These are phyloP conservation scores for Rubia peregrina DNA, from an alignment of 305 asterid species.

Conservation along the genomic window DNA sequence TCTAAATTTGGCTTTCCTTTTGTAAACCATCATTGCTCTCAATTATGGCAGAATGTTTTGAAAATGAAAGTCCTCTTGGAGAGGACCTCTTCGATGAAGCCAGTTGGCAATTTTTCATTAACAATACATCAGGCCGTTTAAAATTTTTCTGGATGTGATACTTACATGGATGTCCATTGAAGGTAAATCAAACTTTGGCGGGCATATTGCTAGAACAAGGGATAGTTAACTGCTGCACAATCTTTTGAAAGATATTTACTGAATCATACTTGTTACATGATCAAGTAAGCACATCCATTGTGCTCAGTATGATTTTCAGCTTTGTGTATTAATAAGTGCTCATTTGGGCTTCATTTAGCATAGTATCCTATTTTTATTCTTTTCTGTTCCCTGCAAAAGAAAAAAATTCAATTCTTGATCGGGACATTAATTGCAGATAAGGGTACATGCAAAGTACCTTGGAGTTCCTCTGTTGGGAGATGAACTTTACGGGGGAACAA, in stretches of 20 bases:
- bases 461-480: slow-evolving; percentile 90
- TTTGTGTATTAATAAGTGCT: background rate
- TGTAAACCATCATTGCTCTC: background rate
- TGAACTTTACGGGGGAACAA: slow-evolving; percentile 88
- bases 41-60: background rate
- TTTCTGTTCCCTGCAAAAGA: background rate
- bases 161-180: background rate
- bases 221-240: background rate
- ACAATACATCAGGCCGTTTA: background rate
- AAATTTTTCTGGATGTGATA: background rate
- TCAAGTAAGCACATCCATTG: background rate
- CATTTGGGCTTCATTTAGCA: background rate
- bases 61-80: background rate
- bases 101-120: background rate
- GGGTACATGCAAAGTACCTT: slow-evolving; percentile 91
- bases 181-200: background rate
- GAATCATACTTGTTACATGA: background rate
- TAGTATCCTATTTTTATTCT: background rate
- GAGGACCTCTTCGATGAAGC: background rate
- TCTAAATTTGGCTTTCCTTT: background rate
- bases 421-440: slow-evolving; percentile 40
- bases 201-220: background rate
- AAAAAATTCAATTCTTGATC: background rate
- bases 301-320: background rate
- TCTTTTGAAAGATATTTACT: background rate